Conservation (phyloP, 2,329 filamentous ascomycete species). For the Alternaria alternata region DNA sequence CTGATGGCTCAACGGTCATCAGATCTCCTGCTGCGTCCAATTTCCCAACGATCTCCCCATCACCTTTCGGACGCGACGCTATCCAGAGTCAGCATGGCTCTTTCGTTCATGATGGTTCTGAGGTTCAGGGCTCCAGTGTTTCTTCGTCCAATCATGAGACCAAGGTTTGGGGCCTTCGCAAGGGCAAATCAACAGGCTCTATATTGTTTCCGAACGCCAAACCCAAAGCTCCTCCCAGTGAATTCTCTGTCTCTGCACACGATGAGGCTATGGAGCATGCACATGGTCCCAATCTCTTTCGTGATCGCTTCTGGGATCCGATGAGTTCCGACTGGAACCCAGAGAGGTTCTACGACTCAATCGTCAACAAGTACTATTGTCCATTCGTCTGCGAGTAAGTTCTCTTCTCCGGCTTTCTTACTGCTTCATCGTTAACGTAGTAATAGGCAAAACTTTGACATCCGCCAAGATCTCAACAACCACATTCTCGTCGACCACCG, state of each 20-base stretch:
- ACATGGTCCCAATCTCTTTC: conserved; percentile 51
- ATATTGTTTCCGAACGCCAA: conserved; percentile 50
- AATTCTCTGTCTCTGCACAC: conserved; percentile 41
- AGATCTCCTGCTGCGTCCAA: too few relatives aligned
- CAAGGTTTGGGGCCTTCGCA: conserved; percentile 35
- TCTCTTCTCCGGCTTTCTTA: not conserved
- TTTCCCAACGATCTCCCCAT: too few relatives aligned
- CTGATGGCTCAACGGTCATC: too few relatives aligned
- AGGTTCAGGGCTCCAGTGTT: not conserved
- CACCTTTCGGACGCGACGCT: not conserved
- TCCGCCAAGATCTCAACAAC: conserved; percentile 37
- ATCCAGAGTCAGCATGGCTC: not conserved
- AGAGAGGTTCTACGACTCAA: conserved; percentile 56
- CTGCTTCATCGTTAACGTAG: conserved; percentile 6
- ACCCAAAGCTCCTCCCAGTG: conserved; percentile 35
- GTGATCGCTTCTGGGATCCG: conserved; percentile 60
- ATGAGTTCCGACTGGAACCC: conserved; percentile 58
- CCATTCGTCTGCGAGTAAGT: conserved; percentile 64
- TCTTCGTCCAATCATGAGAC: conserved; percentile 16
- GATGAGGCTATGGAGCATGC: conserved; percentile 37
- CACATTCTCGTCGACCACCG: conserved; percentile 52
- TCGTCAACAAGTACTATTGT: conserved; percentile 61
- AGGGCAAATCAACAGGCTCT: conserved; percentile 31
- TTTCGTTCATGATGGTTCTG: conserved; percentile 1
- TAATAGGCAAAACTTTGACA: conserved; percentile 36